Base-by-base conservation (phyloP, 2,329 filamentous ascomycete genomes). In the Aspergillus sp. region DNA sequence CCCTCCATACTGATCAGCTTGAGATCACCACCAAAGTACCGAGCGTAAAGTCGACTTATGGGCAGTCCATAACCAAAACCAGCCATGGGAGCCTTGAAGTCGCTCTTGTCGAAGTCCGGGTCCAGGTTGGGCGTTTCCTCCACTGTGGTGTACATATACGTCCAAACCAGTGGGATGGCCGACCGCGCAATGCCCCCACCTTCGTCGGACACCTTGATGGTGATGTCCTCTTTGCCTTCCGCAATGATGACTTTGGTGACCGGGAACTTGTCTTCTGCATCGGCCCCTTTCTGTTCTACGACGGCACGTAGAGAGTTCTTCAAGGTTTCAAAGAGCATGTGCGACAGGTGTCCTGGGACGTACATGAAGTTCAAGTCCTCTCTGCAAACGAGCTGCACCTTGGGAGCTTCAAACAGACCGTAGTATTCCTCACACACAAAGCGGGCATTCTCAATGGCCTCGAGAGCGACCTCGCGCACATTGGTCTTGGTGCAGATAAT, bases 1-100 rank as follows among this genome's bases (percentile, higher is more conserved):
- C 93, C 93, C 76, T 98, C 93, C 93, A 98, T 98, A 67, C 89
- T 96, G 62, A 98, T 98, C 66, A 98, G 71, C 71, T 97, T 97
- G 60, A 98, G 68, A 67, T 98, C 93, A 48, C 93, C 93, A 49
- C 93, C 93, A 72, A 98, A 98, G 72, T 98, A 98, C 55, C 93
- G 78, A 46, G 93, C 93, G 62, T 98, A 98, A 44, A 98, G 75
- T 54, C 93, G 78, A 57, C 88, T 94, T 52, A 98, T 97, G 0
- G 93, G 93, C 55, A 98, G 67, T 10, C 93, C 93, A 62, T 98
- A 98, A n/a, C 93, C 93, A 63, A 97, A 98, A 2, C 93, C 93
- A 52, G 93, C 93, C 93, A 98, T 97, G 1, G 93, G 93, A 8
- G 93, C 93, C 70, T 98, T 97, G 76, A 98, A 98, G 68, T 98